Evolutionary conservation across 257 asterid species (phyloP).

Genomic region (Voacanga thouarsii): DNA sequence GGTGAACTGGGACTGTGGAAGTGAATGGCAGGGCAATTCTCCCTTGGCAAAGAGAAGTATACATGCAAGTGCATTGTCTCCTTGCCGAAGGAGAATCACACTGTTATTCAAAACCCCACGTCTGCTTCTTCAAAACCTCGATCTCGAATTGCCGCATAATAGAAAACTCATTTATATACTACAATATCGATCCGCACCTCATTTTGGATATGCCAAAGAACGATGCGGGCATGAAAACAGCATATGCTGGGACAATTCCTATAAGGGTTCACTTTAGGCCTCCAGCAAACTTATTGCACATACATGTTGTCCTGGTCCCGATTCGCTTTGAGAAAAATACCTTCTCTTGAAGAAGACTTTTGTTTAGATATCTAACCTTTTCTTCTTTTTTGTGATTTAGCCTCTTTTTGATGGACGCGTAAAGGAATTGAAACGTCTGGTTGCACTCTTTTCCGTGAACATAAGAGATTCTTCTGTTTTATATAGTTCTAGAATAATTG

Average conservation of each 20-base stretch:
- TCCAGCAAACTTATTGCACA: not conserved
- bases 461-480: not conserved
- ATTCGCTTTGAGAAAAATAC: not conserved
- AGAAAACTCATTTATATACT: not conserved
- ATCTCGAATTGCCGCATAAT: not conserved
- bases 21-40: constrained; percentile 76
- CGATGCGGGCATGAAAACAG: not conserved
- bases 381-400: not conserved
- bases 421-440: not conserved
- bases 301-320: constrained; percentile 5
- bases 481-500: not conserved
- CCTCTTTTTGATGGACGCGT: not conserved
- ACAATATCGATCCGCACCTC: constrained; percentile 13
- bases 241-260: constrained; percentile 18
- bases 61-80: constrained; percentile 38
- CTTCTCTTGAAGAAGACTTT: not conserved
- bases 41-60: constrained; percentile 61
- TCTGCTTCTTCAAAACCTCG: not conserved
- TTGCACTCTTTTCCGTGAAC: not conserved
- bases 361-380: not conserved
- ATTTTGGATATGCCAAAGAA: constrained; percentile 21
- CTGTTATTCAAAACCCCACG: constrained; percentile 13
- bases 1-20: constrained; percentile 1
- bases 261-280: not conserved
- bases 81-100: constrained; percentile 48